phyloP scores from a whole-genome alignment of 371 early-diverging fungal genomes.

The Haplosporangium sp. region DNA sequence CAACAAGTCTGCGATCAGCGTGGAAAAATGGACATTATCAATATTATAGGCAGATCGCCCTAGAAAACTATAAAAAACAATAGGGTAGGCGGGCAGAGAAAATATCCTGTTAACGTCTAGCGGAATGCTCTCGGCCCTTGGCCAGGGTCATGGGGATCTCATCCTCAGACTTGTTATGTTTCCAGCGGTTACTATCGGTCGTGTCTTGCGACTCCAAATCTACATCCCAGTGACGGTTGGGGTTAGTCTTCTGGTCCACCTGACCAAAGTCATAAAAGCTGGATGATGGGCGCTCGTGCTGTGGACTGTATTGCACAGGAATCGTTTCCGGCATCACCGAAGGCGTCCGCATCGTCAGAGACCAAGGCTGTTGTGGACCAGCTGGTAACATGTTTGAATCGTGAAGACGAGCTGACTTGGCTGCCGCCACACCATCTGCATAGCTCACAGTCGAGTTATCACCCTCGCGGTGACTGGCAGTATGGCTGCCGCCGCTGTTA shows the following conservation, averaged over 20 bases:
- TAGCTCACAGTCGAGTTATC: constrained; percentile 21
- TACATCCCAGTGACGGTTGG: constrained; percentile 29
- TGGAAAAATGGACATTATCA: neutral
- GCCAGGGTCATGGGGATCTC: constrained; percentile 48
- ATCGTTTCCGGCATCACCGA: constrained; percentile 11
- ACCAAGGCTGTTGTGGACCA: constrained; percentile 38
- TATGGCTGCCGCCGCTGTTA: constrained; percentile 4
- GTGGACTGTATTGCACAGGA: constrained; percentile 29
- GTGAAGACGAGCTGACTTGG: constrained; percentile 6
- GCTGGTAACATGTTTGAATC: neutral
- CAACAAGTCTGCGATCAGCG: no score
- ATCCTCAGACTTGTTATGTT: constrained; percentile 23
- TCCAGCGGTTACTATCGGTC: constrained; percentile 30
- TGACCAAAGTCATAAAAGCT: constrained; percentile 40
- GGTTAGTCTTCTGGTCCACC: constrained; percentile 7
- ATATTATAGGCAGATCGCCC: neutral
- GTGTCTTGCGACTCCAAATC: constrained; percentile 34
- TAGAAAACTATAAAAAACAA: neutral
- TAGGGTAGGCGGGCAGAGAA: neutral
- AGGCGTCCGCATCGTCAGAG: constrained; percentile 40
- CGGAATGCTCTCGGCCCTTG: constrained; percentile 27
- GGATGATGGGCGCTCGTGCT: constrained; percentile 1
- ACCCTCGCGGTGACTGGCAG: constrained; percentile 7
- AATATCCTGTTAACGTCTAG: neutral
- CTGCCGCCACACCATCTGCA: constrained; percentile 32